phyloP scores from a whole-genome alignment of 2,329 filamentous ascomycete genomes.

The Aquanectria penicillioides region DNA sequence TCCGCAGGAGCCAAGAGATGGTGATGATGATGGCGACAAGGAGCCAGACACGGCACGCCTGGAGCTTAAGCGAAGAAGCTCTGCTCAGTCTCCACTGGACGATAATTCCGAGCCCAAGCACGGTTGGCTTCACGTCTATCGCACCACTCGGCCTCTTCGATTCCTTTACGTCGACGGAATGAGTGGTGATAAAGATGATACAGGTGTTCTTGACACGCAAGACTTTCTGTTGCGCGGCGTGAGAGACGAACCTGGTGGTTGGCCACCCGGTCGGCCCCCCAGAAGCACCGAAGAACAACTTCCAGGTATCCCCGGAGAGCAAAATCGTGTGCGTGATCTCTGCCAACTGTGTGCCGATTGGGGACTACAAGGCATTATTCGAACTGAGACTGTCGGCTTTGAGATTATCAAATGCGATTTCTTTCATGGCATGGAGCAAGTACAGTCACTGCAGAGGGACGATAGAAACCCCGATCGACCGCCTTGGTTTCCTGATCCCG shows the following conservation, averaged over 20 bases:
- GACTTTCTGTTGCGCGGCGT: slow-evolving; percentile 11
- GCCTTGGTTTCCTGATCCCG: background rate
- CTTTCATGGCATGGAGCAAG: slow-evolving; percentile 46
- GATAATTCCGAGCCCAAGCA: background rate
- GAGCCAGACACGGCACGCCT: background rate
- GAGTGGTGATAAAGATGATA: slow-evolving; percentile 62
- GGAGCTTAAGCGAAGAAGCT: background rate
- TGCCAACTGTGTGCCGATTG: slow-evolving; percentile 8
- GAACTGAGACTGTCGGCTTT: slow-evolving; percentile 69
- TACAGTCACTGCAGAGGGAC: slow-evolving; percentile 33
- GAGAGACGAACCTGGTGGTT: background rate
- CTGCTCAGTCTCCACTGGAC: background rate
- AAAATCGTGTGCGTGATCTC: background rate
- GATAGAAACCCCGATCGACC: background rate
- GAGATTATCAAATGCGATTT: slow-evolving; percentile 73
- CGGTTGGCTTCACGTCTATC: slow-evolving; percentile 66
- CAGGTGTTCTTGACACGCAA: slow-evolving; percentile 12
- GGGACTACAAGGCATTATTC: slow-evolving; percentile 65
- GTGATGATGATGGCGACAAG: background rate
- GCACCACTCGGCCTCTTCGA: slow-evolving; percentile 55
- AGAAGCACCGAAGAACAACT: background rate
- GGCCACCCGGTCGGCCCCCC: slow-evolving; percentile 34
- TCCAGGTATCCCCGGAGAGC: slow-evolving; percentile 2
- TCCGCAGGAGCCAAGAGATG: no score
- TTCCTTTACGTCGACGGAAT: slow-evolving; percentile 68